phyloP scores from a whole-genome alignment of 805 yeast genomes.

The Kuraishia molischiana region DNA sequence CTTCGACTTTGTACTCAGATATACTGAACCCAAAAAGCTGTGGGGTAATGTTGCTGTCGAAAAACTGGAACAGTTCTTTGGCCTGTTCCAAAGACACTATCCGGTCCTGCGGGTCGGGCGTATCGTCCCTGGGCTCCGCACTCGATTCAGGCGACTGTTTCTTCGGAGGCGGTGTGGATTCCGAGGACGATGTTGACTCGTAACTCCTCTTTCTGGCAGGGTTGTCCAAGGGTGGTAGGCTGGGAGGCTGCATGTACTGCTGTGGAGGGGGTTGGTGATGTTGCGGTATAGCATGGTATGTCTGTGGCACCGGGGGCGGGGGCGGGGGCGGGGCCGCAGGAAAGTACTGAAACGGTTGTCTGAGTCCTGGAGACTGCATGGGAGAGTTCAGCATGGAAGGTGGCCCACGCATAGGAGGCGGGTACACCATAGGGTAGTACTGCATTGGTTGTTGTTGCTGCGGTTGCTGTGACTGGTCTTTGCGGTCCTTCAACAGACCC shows the following conservation, averaged over 20 bases:
- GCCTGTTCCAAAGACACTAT: conserved; percentile 22
- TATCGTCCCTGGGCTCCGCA: not conserved
- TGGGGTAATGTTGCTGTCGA: conserved; percentile 46
- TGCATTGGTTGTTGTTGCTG: not conserved
- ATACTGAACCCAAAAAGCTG: conserved; percentile 60
- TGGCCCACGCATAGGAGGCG: not conserved
- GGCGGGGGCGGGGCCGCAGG: not conserved
- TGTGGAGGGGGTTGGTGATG: not conserved
- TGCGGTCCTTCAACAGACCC: conserved; percentile 19
- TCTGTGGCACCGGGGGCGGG: not conserved
- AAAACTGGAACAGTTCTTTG: conserved; percentile 36
- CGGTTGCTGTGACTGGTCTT: not conserved
- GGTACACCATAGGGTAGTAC: not conserved
- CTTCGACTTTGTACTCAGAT: conserved; percentile 35
- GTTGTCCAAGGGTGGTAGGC: not conserved
- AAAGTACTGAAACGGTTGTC: not conserved
- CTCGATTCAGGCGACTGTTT: not conserved
- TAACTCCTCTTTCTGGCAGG: not conserved
- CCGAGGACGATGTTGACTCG: not conserved
- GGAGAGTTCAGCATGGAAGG: not conserved
- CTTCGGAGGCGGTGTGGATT: not conserved
- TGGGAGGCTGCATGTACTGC: conserved; percentile 1
- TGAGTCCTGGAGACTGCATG: not conserved
- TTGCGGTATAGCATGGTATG: too few relatives aligned
- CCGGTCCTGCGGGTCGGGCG: not conserved